Base-by-base conservation (phyloP, 129 eudicot genomes). In the Ambrosia trifida region DNA sequence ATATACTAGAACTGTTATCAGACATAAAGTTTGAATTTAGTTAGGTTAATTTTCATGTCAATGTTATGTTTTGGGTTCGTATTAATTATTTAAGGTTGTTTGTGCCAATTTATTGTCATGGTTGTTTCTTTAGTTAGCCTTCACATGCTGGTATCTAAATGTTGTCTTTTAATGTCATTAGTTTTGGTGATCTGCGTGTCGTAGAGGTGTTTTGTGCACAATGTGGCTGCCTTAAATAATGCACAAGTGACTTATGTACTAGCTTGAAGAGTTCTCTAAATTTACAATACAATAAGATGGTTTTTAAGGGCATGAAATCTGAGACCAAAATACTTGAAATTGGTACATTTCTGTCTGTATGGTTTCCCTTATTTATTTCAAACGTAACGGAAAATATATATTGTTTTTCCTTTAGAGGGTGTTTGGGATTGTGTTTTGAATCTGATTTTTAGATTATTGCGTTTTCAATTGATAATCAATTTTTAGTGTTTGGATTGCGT, bases 11-110 rank as follows among this genome's bases (percentile, higher is more conserved):
- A 72, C 24, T 72, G 33, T 45, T 72, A 38, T 31, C 33, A 72
- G 47, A 74, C 66, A 3, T 16, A 74, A 40, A 10, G 72, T 11
- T 65, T 30, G 72, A 74, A 74, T 45, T 28, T 52, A 64, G 53
- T 36, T 74, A 74, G 72, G 66, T 53, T 53, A 49, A 49, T 17
- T 38, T 72, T 72, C 7, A 45, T 45, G 69, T 18, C 36, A 33
- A 61, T 45, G 47, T 74, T 74, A 35, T 74, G 72, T 20, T 74
- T 70, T 74, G 64, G 78, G 52, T 74, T 11, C 7, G 11, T 47
- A 2, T 46, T 13, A 68, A 20, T 43, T 46, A 17, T 32, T 60
- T 57, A 44, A 32, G 35, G 50, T 50, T 47, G 64, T 47, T 35
- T 73, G 53, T 17, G 44, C 31, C 8, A 12, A 11, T 19, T 3